Evolutionary conservation across 805 yeast species (phyloP).

Genomic region (Tetrapisispora namnaoensis): DNA sequence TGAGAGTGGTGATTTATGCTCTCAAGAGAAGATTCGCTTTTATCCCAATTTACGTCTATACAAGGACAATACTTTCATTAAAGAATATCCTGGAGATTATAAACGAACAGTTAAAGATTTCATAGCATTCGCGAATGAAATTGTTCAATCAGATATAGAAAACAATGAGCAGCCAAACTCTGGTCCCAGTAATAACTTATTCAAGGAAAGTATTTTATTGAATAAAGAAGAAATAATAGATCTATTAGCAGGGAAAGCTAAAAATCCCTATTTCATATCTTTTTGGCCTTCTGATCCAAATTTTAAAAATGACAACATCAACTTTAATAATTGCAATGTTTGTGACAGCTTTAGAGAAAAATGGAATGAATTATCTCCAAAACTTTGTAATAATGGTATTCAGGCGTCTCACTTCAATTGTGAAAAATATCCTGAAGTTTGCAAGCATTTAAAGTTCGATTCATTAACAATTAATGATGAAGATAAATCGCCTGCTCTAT

Average conservation of each 20-base stretch:
- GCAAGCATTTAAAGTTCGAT: slow-evolving; percentile 41
- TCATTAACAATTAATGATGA: slow-evolving; percentile 19
- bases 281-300: slow-evolving; percentile 51
- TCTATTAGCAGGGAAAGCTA: slow-evolving; percentile 41
- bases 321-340: slow-evolving; percentile 36
- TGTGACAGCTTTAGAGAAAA: slow-evolving; percentile 42
- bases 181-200: slow-evolving; percentile 6
- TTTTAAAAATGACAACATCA: slow-evolving; percentile 10
- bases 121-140: slow-evolving; percentile 43
- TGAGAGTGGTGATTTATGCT: slow-evolving; percentile 78
- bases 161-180: slow-evolving; percentile 17
- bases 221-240: slow-evolving; percentile 36
- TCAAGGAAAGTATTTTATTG: slow-evolving; percentile 27
- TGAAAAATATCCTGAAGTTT: slow-evolving; percentile 38
- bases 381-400: slow-evolving; percentile 30
- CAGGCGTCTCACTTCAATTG: slow-evolving; percentile 55
- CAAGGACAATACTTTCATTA: slow-evolving; percentile 41
- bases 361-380: slow-evolving; percentile 52
- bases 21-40: slow-evolving; percentile 46
- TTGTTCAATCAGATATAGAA: slow-evolving; percentile 35
- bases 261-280: slow-evolving; percentile 46
- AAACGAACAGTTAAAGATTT: slow-evolving; percentile 42
- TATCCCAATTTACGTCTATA: slow-evolving; percentile 70
- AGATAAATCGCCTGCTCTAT: slow-evolving; percentile 33
- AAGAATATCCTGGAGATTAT: slow-evolving; percentile 40